These are phyloP conservation scores for Crucihimalaya himalaica DNA, from an alignment of 345 rosid species.

Conservation along the genomic window DNA sequence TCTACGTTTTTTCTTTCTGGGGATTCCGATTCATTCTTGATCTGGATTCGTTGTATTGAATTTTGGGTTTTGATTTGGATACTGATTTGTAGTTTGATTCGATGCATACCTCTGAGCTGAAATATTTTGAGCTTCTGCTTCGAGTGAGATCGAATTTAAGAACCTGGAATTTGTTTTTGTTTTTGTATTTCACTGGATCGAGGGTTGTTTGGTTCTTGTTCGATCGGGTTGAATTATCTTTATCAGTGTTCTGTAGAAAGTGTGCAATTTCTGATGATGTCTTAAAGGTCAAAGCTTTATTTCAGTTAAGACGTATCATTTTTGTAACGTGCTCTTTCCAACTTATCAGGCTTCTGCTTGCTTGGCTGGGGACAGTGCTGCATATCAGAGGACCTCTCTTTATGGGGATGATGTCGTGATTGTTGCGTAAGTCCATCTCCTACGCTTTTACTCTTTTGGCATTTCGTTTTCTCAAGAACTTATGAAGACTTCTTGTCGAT, in stretches of 20 bases:
- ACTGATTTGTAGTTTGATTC: background rate
- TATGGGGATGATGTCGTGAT: constrained; percentile 93
- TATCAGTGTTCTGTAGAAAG: background rate
- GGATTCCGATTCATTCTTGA: constrained; percentile 1
- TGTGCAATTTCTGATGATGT: background rate
- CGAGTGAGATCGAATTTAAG: background rate
- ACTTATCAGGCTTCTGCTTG: constrained; percentile 74
- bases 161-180: background rate
- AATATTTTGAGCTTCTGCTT: background rate
- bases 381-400: constrained; percentile 69
- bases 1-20: background rate
- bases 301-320: background rate
- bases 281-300: constrained; percentile 12
- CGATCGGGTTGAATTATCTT: constrained; percentile 12
- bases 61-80: constrained; percentile 1
- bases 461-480: background rate
- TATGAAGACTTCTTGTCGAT: background rate
- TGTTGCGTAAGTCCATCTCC: constrained; percentile 71
- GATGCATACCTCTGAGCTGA: constrained; percentile 5
- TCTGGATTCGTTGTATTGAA: constrained; percentile 1
- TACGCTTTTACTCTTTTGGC: background rate
- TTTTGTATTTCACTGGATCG: constrained; percentile 6
- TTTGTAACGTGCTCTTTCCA: background rate
- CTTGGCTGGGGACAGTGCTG: constrained; percentile 91
- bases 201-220: constrained; percentile 5